phyloP scores from a whole-genome alignment of 129 eudicot species.

The Kitagawia praeruptora region DNA sequence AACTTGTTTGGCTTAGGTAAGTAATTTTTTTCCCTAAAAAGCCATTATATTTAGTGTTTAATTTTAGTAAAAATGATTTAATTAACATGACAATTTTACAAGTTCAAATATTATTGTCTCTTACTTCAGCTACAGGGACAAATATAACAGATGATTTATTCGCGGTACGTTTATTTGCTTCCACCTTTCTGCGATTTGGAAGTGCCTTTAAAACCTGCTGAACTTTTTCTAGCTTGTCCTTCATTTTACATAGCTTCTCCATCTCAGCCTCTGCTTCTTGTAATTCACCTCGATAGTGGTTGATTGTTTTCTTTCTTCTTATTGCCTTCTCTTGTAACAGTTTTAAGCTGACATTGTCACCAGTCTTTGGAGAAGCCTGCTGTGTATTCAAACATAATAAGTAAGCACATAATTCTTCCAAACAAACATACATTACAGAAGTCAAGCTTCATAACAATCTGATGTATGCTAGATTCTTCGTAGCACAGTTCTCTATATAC shows the following conservation, averaged over 20 bases:
- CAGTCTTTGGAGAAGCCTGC: constrained; percentile 31
- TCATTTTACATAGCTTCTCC: constrained; percentile 57
- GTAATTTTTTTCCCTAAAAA: background rate
- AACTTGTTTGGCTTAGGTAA: too few relatives aligned
- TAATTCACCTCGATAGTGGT: constrained; percentile 9
- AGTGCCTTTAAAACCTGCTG: constrained; percentile 41
- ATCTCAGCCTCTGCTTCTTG: constrained; percentile 48
- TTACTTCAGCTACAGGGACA: constrained; percentile 73
- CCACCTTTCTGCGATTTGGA: constrained; percentile 30
- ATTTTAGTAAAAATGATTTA: background rate
- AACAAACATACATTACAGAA: background rate
- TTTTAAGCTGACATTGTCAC: constrained; percentile 47
- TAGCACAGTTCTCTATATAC: background rate
- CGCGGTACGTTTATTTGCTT: constrained; percentile 16
- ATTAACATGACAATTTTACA: constrained; percentile 3
- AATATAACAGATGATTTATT: constrained; percentile 26
- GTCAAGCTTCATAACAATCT: background rate
- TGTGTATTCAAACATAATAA: background rate
- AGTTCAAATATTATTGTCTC: constrained; percentile 58
- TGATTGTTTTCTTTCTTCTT: constrained; percentile 24
- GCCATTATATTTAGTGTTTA: background rate
- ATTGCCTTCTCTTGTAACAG: constrained; percentile 37
- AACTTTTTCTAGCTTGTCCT: constrained; percentile 44
- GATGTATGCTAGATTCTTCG: background rate
- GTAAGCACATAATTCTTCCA: background rate